Percentiles rank a stretch among this genome's conserved stretches.
Conservation (phyloP, 495 filamentous ascomycete genomes). For the Podospora fimiseda region DNA sequence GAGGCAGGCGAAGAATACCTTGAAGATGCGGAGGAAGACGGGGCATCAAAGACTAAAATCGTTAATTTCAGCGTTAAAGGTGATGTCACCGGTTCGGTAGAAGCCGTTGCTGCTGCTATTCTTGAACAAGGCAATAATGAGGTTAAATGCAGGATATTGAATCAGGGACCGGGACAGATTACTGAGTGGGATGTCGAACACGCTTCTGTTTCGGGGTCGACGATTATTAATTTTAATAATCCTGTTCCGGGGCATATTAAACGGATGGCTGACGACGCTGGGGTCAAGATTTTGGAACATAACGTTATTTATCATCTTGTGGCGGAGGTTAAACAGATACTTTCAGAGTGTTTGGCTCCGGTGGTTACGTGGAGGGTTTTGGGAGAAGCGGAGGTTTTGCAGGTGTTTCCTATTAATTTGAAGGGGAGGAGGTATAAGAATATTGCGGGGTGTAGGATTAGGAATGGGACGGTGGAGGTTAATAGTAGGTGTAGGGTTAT, state of each 20-base stretch:
- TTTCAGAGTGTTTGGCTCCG: conserved; percentile 64
- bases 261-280: conserved; percentile 58
- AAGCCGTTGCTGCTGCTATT: conserved; percentile 75
- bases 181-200: conserved; percentile 86
- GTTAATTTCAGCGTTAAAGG: conserved; percentile 84
- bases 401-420: conserved; percentile 76
- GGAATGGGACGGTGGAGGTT: conserved; percentile 65
- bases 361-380: conserved; percentile 58
- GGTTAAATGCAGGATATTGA: conserved; percentile 68
- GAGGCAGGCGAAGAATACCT: conserved; percentile 31
- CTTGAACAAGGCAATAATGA: conserved; percentile 74
- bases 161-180: conserved; percentile 69
- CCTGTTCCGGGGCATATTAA: conserved; percentile 60
- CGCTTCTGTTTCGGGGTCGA: conserved; percentile 61
- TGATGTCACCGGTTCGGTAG: conserved; percentile 87
- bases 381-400: conserved; percentile 81
- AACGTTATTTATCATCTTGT: conserved; percentile 90
- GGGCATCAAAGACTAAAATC: conserved; percentile 50
- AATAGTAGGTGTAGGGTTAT: conserved; percentile 63
- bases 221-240: conserved; percentile 84
- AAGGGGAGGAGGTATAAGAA: conserved; percentile 60
- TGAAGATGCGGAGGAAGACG: conserved; percentile 33
- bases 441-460: conserved; percentile 83
- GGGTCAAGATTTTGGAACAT: conserved; percentile 74
- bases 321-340: conserved; percentile 65